These are phyloP conservation scores for Zygoascus ofunaensis DNA, from an alignment of 805 yeast species.

Conservation along the genomic window DNA sequence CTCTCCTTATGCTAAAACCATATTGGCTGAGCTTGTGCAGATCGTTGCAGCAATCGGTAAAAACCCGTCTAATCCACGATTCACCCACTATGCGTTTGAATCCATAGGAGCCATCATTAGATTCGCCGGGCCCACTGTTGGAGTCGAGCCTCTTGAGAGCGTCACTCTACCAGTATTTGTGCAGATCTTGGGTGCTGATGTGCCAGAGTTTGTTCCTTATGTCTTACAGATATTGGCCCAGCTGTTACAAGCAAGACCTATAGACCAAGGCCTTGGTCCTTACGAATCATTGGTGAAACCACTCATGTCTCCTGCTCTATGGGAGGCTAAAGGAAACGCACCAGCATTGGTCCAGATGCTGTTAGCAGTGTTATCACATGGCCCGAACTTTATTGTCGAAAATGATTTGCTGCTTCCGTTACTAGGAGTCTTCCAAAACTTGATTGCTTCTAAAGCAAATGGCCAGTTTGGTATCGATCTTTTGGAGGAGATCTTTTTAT, in stretches of 20 bases:
- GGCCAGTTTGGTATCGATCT: constrained; percentile 82
- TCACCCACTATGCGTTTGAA: constrained; percentile 86
- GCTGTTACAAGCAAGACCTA: constrained; percentile 47
- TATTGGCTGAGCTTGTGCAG: constrained; percentile 59
- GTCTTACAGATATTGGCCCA: constrained; percentile 83
- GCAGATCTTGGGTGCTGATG: constrained; percentile 64
- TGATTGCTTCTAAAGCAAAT: constrained; percentile 74
- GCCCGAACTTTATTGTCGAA: constrained; percentile 31
- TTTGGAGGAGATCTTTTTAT: constrained; percentile 55
- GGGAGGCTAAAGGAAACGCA: constrained; percentile 90
- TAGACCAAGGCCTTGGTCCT: constrained; percentile 45
- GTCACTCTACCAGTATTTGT: constrained; percentile 60
- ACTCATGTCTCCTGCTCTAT: constrained; percentile 75
- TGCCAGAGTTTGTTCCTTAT: constrained; percentile 91
- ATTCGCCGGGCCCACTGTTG: constrained; percentile 32
- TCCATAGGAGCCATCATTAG: constrained; percentile 69
- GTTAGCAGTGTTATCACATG: constrained; percentile 50
- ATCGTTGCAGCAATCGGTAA: constrained; percentile 64
- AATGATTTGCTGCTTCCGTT: constrained; percentile 55
- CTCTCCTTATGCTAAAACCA: constrained; percentile 23
- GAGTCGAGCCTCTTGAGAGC: constrained; percentile 35
- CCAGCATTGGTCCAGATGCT: constrained; percentile 86
- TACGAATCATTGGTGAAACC: constrained; percentile 68
- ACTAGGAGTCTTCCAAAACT: constrained; percentile 92
- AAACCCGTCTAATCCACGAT: constrained; percentile 93